phyloP scores from a whole-genome alignment of 371 early-diverging fungal genomes.

The Parasitella parasitica region DNA sequence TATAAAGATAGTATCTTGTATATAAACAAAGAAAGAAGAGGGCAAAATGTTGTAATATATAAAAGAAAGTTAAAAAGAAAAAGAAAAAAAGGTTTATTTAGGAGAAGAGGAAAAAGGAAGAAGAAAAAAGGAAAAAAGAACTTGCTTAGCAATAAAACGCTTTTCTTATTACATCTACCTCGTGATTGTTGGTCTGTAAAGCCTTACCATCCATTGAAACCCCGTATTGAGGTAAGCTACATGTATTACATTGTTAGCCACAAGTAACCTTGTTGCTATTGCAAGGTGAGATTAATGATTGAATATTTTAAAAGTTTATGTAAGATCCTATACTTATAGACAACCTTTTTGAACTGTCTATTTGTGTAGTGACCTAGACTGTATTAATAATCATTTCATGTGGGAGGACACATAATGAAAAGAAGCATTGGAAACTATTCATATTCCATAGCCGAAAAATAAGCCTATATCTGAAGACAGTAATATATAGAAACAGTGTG shows the following conservation, averaged over 20 bases:
- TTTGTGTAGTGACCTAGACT: not conserved
- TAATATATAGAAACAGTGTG: not conserved
- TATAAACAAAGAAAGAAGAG: too few species aligned
- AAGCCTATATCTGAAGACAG: not conserved
- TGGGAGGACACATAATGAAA: not conserved
- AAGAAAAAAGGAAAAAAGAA: slow-evolving; percentile 7
- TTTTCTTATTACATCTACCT: not conserved
- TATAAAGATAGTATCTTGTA: not conserved
- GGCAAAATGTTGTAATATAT: too few species aligned
- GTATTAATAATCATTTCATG: not conserved
- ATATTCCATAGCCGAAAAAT: not conserved
- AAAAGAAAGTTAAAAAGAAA: not conserved
- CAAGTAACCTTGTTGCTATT: not conserved
- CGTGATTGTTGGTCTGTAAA: not conserved
- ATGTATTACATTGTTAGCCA: not conserved
- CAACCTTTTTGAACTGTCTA: not conserved
- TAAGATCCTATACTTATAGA: not conserved
- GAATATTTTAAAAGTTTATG: not conserved
- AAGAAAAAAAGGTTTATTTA: not conserved
- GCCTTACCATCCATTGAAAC: not conserved
- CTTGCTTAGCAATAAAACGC: slow-evolving; percentile 4
- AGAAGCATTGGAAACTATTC: too few species aligned
- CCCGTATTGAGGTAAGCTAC: not conserved
- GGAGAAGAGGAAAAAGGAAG: slow-evolving; percentile 1
- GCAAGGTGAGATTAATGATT: not conserved